A percentile compares a stretch with the other conserved stretches of the same genome.
Conservation (phyloP, 1,284 basidiomycete species). For the Acaromyces ingoldii region DNA sequence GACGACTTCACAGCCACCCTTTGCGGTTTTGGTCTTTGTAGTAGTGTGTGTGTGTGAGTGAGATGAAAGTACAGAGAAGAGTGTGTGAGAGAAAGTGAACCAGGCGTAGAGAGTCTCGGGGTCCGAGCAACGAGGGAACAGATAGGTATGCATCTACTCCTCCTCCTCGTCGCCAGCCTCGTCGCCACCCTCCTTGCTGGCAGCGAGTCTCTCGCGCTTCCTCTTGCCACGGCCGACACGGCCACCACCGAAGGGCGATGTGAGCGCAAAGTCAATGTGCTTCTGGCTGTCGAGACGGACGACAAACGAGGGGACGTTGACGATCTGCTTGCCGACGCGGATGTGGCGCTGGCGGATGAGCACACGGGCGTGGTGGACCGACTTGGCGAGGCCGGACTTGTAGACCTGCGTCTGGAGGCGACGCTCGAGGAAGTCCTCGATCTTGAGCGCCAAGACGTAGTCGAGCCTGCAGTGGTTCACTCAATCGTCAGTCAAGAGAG, state of each 20-base stretch:
- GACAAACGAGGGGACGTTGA: slow-evolving; percentile 98
- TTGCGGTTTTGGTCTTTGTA: too few species aligned
- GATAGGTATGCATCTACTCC: too few species aligned
- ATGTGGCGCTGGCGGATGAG: slow-evolving; percentile 96
- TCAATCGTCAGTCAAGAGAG: neutral
- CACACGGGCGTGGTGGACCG: slow-evolving; percentile 96
- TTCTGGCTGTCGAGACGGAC: slow-evolving; percentile 63
- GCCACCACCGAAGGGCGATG: slow-evolving; percentile 94
- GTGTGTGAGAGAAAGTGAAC: too few species aligned
- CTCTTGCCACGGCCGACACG: slow-evolving; percentile 97
- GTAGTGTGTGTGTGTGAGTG: too few species aligned
- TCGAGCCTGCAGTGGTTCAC: slow-evolving; percentile 52
- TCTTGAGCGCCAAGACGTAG: slow-evolving; percentile 98
- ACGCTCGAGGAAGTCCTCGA: slow-evolving; percentile 99
- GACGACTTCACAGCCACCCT: too few species aligned
- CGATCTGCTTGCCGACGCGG: slow-evolving; percentile 97
- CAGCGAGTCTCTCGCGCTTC: slow-evolving; percentile 90
- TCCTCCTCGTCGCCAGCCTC: slow-evolving; percentile 71
- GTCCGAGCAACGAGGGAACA: too few species aligned
- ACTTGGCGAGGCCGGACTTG: slow-evolving; percentile 97
- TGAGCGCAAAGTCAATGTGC: slow-evolving; percentile 98
- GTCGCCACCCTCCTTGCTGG: slow-evolving; percentile 76
- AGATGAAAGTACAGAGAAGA: too few species aligned
- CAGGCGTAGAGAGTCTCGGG: too few species aligned
- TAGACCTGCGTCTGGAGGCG: slow-evolving; percentile 99